Evolutionary conservation across 495 filamentous ascomycete species (phyloP).

Genomic region (Trichoderma orchidacearum): DNA sequence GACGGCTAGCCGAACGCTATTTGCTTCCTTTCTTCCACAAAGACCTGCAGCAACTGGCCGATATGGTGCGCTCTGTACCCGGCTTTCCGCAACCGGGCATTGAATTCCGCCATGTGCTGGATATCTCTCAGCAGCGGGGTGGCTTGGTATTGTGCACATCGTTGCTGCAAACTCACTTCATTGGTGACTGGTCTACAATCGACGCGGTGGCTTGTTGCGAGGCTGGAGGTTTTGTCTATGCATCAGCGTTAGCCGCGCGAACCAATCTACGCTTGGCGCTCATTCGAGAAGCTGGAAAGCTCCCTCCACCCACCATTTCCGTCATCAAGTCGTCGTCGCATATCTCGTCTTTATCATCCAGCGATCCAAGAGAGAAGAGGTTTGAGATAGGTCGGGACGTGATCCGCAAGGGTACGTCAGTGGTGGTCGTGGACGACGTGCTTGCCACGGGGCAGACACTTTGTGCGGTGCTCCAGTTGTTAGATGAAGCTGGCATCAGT

Average conservation of each 20-base stretch:
- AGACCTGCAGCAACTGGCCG: conserved; percentile 33
- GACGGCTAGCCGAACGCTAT: conserved; percentile 27
- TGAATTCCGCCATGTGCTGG: conserved; percentile 46
- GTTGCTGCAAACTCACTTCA: conserved; percentile 35
- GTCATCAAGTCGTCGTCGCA: conserved; percentile 36
- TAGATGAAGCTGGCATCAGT: conserved; percentile 30
- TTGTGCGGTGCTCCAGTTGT: conserved; percentile 40
- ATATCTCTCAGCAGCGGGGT: conserved; percentile 39
- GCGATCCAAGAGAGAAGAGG: conserved; percentile 17
- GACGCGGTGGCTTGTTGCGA: conserved; percentile 39
- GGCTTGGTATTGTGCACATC: conserved; percentile 41
- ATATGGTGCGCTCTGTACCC: conserved; percentile 36
- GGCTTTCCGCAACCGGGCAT: conserved; percentile 39
- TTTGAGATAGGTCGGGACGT: conserved; percentile 40
- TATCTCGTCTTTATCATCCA: conserved; percentile 36
- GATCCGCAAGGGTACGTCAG: conserved; percentile 27
- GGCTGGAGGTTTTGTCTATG: conserved; percentile 45
- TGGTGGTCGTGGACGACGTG: conserved; percentile 53
- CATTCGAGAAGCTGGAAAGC: conserved; percentile 45
- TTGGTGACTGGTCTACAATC: conserved; percentile 34
- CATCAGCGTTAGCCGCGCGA: conserved; percentile 33
- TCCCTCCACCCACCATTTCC: conserved; percentile 43
- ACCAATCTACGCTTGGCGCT: conserved; percentile 35
- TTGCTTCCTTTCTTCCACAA: conserved; percentile 38
- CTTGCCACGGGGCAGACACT: conserved; percentile 47